Evolutionary conservation across 2,329 filamentous ascomycete genomes (phyloP).

Genomic region (Fusarium metavorans): DNA sequence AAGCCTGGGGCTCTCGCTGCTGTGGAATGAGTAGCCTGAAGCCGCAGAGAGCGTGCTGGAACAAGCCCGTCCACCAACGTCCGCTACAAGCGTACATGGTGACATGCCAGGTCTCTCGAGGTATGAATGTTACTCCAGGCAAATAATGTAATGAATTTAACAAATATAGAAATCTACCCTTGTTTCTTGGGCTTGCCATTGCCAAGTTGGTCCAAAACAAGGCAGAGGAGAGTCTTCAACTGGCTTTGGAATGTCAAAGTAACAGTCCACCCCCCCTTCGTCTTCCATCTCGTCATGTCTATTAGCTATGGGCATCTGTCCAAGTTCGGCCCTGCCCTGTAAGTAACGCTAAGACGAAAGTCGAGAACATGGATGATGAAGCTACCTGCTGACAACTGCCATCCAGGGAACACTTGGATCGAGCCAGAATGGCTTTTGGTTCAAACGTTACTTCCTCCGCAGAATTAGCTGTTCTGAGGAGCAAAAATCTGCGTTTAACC

Average conservation of each 20-base stretch:
- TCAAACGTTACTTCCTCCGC: accelerated
- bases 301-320: background rate
- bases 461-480: too few relatives aligned
- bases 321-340: background rate
- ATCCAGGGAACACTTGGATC: background rate
- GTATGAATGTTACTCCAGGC: background rate
- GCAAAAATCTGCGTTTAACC: background rate
- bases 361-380: background rate
- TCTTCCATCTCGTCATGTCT: background rate
- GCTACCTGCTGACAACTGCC: background rate
- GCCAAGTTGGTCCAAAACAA: background rate
- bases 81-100: background rate
- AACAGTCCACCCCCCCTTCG: too few relatives aligned
- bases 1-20: background rate
- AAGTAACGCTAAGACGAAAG: background rate
- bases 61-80: background rate
- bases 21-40: background rate
- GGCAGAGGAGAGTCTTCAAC: background rate
- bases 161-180: background rate
- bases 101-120: too few relatives aligned
- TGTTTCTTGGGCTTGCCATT: background rate
- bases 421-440: too few relatives aligned
- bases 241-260: background rate
- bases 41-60: background rate
- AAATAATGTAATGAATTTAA: background rate